Evolutionary conservation across 2,329 filamentous ascomycete species (phyloP).

Genomic region (Aureobasidium sp.): DNA sequence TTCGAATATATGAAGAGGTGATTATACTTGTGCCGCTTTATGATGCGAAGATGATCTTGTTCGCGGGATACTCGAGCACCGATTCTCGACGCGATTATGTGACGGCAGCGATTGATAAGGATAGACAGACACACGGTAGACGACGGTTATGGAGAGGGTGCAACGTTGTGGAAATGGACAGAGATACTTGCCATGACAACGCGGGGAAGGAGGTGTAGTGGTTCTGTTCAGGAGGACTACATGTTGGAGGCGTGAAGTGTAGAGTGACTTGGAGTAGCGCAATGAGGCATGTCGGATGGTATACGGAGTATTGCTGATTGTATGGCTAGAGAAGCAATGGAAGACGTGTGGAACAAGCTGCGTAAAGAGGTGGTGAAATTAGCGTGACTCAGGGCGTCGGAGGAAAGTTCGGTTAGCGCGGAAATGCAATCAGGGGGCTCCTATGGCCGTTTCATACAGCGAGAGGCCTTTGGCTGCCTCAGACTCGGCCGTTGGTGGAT

Average conservation of each 20-base stretch:
- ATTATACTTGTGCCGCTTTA: conserved; percentile 8
- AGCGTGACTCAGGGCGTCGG: not conserved
- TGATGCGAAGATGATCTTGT: not conserved
- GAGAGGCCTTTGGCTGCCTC: not conserved
- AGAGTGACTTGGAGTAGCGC: not conserved
- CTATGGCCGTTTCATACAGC: conserved; percentile 9
- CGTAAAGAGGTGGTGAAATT: not conserved
- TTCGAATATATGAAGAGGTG: not conserved
- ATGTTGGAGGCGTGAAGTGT: not conserved
- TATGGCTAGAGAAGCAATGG: not conserved
- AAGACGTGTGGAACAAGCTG: not conserved
- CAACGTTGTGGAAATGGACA: not conserved
- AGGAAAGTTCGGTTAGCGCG: conserved; percentile 8
- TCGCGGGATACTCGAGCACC: not conserved
- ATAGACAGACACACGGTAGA: conserved; percentile 7
- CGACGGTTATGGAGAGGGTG: not conserved
- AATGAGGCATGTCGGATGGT: not conserved
- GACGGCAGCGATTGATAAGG: not conserved
- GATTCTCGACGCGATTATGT: not conserved
- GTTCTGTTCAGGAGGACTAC: not conserved
- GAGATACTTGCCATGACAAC: conserved; percentile 13
- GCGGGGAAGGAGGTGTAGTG: not conserved
- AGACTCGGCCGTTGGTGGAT: not conserved
- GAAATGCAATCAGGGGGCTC: conserved; percentile 7
- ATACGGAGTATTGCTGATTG: not conserved